A percentile compares a stretch with the other conserved stretches of the same genome.
These are phyloP conservation scores for Leucogyrophana mollusca DNA, from an alignment of 768 basidiomycete genomes.

Conservation along the genomic window DNA sequence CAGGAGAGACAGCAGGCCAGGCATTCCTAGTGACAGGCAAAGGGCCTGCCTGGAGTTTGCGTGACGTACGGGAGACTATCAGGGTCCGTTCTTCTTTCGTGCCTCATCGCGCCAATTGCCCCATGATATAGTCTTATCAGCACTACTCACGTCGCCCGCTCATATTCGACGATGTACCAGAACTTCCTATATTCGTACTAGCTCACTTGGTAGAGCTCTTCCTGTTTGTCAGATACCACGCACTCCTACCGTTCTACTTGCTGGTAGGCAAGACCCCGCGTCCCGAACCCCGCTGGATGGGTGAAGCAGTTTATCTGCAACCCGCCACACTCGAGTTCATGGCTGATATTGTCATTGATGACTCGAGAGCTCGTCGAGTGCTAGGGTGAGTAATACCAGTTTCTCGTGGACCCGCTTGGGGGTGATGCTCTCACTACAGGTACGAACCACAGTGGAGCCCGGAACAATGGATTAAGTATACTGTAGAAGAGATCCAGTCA, in stretches of 20 bases:
- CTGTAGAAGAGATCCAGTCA: constrained; percentile 32
- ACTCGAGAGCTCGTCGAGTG: constrained; percentile 31
- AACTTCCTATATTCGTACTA: constrained; percentile 27
- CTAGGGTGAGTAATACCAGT: constrained; percentile 23
- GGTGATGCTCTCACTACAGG: constrained; percentile 7
- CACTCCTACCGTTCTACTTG: constrained; percentile 19
- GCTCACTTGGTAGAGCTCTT: constrained; percentile 31
- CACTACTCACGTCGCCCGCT: constrained; percentile 28
- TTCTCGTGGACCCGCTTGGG: background rate
- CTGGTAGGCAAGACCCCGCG: constrained; percentile 15
- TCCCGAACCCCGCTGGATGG: constrained; percentile 30
- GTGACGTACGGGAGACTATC: constrained; percentile 27
- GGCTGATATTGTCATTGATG: constrained; percentile 29
- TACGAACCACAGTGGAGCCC: constrained; percentile 31
- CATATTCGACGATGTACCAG: constrained; percentile 25
- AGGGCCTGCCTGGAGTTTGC: constrained; percentile 29
- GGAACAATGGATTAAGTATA: constrained; percentile 30
- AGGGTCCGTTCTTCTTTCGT: constrained; percentile 18
- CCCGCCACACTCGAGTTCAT: constrained; percentile 32
- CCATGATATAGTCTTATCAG: constrained; percentile 12
- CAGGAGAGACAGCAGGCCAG: constrained; percentile 27
- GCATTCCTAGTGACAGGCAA: constrained; percentile 34
- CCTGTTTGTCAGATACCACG: constrained; percentile 30
- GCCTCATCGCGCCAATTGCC: background rate
- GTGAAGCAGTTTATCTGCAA: constrained; percentile 29